A percentile compares a stretch with the other conserved stretches of the same genome.
phyloP scores from a whole-genome alignment of 2,329 filamentous ascomycete species.

The Spiromastix sp. region DNA sequence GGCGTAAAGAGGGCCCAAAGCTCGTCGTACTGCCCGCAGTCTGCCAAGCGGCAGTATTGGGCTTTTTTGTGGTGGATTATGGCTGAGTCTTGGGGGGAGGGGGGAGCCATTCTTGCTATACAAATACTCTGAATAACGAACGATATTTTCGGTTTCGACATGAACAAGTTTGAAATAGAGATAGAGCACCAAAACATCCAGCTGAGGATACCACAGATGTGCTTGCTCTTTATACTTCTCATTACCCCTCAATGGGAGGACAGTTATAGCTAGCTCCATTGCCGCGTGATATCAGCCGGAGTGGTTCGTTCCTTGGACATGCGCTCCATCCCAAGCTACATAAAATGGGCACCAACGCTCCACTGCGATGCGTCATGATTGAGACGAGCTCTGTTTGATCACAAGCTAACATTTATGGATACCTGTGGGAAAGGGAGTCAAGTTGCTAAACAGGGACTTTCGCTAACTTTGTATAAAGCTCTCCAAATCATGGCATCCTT shows the following conservation, averaged over 20 bases:
- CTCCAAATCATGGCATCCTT: too few relatives aligned
- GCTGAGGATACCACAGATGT: neutral
- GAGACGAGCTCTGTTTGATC: neutral
- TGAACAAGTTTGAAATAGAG: neutral
- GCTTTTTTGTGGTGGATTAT: neutral
- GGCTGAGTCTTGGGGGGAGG: neutral
- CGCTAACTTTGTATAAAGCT: too few relatives aligned
- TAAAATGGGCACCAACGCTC: neutral
- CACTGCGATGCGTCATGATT: neutral
- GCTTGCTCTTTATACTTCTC: neutral
- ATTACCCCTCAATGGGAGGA: neutral
- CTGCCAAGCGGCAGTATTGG: neutral
- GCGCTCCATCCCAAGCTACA: neutral
- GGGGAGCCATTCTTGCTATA: neutral
- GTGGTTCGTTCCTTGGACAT: neutral
- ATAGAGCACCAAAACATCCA: too few relatives aligned
- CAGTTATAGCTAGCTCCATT: neutral
- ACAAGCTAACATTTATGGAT: too few relatives aligned
- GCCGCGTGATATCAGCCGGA: too few relatives aligned
- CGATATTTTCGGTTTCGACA: neutral
- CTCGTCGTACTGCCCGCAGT: neutral
- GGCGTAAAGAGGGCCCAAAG: neutral
- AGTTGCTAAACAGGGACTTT: too few relatives aligned
- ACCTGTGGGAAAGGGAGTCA: too few relatives aligned
- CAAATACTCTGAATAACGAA: neutral